These are phyloP conservation scores for Singerocomus inundabilis DNA, from an alignment of 1,284 basidiomycete species.

Conservation along the genomic window DNA sequence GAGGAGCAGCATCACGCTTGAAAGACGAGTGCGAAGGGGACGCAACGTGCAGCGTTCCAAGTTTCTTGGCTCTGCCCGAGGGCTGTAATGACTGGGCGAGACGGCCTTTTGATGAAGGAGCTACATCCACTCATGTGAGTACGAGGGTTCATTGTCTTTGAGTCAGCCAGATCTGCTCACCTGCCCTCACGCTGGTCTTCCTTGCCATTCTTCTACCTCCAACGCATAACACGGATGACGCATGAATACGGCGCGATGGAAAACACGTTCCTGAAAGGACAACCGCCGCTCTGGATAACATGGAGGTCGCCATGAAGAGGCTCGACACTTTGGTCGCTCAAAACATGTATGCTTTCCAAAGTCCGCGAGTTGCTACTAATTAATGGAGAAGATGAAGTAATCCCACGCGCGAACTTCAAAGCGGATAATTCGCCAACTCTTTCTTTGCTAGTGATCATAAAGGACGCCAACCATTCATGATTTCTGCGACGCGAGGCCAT, in stretches of 20 bases:
- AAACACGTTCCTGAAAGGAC: conserved; percentile 1
- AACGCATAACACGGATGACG: conserved; percentile 8
- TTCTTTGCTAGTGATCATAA: too few relatives aligned
- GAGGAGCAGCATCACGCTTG: conserved; percentile 31
- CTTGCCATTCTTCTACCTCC: conserved; percentile 12
- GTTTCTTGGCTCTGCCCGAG: conserved; percentile 27
- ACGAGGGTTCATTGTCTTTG: background rate
- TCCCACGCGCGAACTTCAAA: too few relatives aligned
- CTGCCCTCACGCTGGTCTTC: conserved; percentile 11
- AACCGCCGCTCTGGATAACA: conserved; percentile 2
- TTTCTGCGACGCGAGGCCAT: background rate
- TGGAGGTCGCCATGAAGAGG: conserved; percentile 11
- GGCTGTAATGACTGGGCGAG: conserved; percentile 40
- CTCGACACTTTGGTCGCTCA: background rate
- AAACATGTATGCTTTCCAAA: conserved; percentile 4
- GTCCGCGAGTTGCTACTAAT: conserved; percentile 15
- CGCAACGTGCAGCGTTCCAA: conserved; percentile 36
- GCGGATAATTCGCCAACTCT: too few relatives aligned
- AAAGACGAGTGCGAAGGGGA: conserved; percentile 20
- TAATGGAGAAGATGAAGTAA: too few relatives aligned
- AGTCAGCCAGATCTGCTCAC: conserved; percentile 14
- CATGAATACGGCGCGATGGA: conserved; percentile 11
- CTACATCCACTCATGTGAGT: conserved; percentile 9
- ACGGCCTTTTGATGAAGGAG: conserved; percentile 35
- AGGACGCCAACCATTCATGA: background rate